Evolutionary conservation across 2,329 filamentous ascomycete species (phyloP), one percentile per base, ranked within the genome.

Genomic region (Basipetospora chlamydospora): DNA sequence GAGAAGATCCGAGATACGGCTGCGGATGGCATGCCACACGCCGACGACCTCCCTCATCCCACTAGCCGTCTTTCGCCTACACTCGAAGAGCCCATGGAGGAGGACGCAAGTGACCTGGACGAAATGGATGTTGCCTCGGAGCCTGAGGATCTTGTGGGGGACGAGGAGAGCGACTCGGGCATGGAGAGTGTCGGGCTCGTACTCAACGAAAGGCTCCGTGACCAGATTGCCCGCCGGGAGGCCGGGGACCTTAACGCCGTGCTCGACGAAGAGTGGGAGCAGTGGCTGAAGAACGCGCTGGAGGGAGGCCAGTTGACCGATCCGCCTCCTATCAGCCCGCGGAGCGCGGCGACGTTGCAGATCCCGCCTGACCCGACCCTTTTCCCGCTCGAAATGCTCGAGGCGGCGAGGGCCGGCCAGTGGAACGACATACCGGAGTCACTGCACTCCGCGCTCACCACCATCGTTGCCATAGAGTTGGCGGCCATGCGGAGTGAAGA

Each of bases 191-290:
- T 80, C 3, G 77, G 76, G 5, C 60, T 73, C 35, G 65, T 64
- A 33, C 55, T 77, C 37, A 80, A 81, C 47, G 66, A 77, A 50
- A 68, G 70, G n/a, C 67, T 82, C 17, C 64, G 73, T 35, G 70
- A 73, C 41, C 70, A 73, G 33, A 75, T 73, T 6, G 75, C 74
- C 12, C 64, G 71, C 32, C 68, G 73, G 38, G 72, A 77, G 43
- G 68, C 72, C 4, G 75, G 74, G 29, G 70, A 75, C 43, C 56
- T 56, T 21, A 64, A 66, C 12, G 64, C 68, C 32, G 65, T 72
- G 18, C 64, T 82, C 44, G 77, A 82, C 48, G 75, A 79, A 43
- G 76, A 78, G 46, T 82, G 75, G 76, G 78, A 83, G 53, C 75
- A 80, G 52, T 83, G 77, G 70, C 59, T 82, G 41, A 82, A 82